Base-by-base conservation (phyloP, 371 early-diverging fungal species). In the Circinella minor region DNA sequence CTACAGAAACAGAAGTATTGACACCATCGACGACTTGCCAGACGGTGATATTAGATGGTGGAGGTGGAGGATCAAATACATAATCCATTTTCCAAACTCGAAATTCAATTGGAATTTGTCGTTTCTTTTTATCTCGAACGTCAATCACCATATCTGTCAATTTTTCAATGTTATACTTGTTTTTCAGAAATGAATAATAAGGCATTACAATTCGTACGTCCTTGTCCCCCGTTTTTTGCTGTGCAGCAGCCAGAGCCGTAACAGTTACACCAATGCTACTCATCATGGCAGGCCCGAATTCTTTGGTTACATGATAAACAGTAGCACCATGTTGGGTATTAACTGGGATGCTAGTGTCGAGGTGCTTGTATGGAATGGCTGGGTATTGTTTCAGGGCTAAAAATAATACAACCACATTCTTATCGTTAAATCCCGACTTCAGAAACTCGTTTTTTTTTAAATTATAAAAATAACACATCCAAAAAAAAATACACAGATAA, bases 251-350 rank as follows among this genome's bases (percentile, higher is more conserved):
- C 1, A 90, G 76, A 0, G 88, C 83, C 7, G 90, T 90, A 48
- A 89, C 76, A 3, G 88, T 84, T 65, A 80, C 81, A 20, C 90
- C 90, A 67, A 90, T 78, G 3, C 85, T 87, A 49, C 87, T 87
- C 85, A 87, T 86, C 0, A 87, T 78, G 1, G 89, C 88, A 13
- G 83, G 81, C 11, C 89, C 89, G 73, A 89, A 90, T 66, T 90
- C 90, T 69, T 87, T 89, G 15, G 88, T 87, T 60, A 90, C 79
- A 68, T 90, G 91, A 60, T 87, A 90, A n/a, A 90, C 78, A 4
- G 71, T 66, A 6, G 77, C 74, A n/a, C 74, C 77, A 38, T 63
- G 62, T 43, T 62, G 65, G 11, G 43, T 54, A 43, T 63, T 65
- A 43, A 67, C 46, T 48, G 76, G 78, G 46, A 69, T 55, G 37